A percentile compares a stretch with the other conserved stretches of the same genome.
phyloP scores from a whole-genome alignment of 2,329 filamentous ascomycete species.

The Claviceps africana region DNA sequence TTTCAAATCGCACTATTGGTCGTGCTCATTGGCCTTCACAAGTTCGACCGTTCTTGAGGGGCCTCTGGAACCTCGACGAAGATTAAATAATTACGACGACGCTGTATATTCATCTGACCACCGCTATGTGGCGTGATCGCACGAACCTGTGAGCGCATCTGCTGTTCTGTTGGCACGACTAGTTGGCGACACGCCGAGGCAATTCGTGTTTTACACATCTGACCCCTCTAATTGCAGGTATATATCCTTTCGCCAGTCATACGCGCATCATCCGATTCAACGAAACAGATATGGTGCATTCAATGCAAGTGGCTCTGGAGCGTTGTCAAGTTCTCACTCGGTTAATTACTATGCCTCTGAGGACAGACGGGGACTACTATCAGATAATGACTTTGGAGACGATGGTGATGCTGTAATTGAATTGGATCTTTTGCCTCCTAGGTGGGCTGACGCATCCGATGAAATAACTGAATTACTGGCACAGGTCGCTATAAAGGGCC shows the following conservation, averaged over 20 bases:
- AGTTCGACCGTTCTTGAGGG: background rate
- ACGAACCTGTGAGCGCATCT: conserved; percentile 70
- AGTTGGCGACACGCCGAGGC: background rate
- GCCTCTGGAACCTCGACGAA: background rate
- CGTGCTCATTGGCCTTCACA: too few species aligned
- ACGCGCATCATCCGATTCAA: conserved; percentile 84
- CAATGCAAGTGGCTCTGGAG: conserved; percentile 33
- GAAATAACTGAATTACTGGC: conserved; percentile 75
- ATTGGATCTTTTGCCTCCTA: conserved; percentile 90
- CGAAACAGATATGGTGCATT: conserved; percentile 52
- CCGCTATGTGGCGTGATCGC: conserved; percentile 95
- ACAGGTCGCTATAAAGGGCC: conserved; percentile 69
- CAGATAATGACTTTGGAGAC: conserved; percentile 61
- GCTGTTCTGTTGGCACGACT: background rate
- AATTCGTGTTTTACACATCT: background rate
- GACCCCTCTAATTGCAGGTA: conserved; percentile 45
- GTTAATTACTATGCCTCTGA: conserved; percentile 32
- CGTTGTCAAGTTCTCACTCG: conserved; percentile 46
- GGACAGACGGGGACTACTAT: conserved; percentile 66
- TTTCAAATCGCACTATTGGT: too few species aligned
- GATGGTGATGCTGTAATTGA: conserved; percentile 93
- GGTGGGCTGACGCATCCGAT: conserved; percentile 91
- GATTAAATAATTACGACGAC: conserved; percentile 11
- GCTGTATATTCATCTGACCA: conserved; percentile 23
- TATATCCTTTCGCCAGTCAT: conserved; percentile 98